phyloP scores from a whole-genome alignment of 805 yeast species.

The Ogataea haglerorum region DNA sequence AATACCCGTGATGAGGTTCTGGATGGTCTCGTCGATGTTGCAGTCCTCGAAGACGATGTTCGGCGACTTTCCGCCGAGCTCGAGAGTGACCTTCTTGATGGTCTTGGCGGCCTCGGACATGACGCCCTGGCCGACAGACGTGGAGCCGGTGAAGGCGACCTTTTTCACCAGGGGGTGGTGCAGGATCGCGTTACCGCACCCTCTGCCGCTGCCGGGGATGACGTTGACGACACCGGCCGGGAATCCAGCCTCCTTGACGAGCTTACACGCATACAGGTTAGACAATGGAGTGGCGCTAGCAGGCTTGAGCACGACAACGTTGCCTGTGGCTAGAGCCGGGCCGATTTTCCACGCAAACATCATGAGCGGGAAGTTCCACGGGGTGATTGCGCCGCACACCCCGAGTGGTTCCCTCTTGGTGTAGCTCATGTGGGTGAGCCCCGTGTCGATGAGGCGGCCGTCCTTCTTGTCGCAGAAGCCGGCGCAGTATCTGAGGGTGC shows the following conservation, averaged over 20 bases:
- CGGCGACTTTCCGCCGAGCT: slow-evolving; percentile 89
- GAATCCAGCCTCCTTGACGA: slow-evolving; percentile 77
- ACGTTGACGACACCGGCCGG: slow-evolving; percentile 91
- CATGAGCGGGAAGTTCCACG: slow-evolving; percentile 95
- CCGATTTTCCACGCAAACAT: slow-evolving; percentile 96
- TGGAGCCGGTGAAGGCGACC: slow-evolving; percentile 94
- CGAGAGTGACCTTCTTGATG: slow-evolving; percentile 77
- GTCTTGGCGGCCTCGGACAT: slow-evolving; percentile 69
- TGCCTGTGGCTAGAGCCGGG: slow-evolving; percentile 90
- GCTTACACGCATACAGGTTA: slow-evolving; percentile 69
- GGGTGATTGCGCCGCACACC: slow-evolving; percentile 93
- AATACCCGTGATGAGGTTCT: slow-evolving; percentile 69
- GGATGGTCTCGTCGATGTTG: slow-evolving; percentile 61
- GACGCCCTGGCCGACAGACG: slow-evolving; percentile 76
- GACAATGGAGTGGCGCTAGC: slow-evolving; percentile 93
- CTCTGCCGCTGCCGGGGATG: slow-evolving; percentile 81
- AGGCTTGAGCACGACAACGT: slow-evolving; percentile 81
- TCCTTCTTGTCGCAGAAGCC: slow-evolving; percentile 88
- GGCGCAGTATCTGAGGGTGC: slow-evolving; percentile 77
- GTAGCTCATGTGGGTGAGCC: slow-evolving; percentile 67
- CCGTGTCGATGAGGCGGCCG: slow-evolving; percentile 76
- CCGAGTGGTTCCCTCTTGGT: slow-evolving; percentile 89
- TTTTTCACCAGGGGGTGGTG: slow-evolving; percentile 79
- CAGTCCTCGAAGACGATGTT: slow-evolving; percentile 80
- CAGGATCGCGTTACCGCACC: slow-evolving; percentile 78